phyloP scores from a whole-genome alignment of 768 basidiomycete species.

The Tulasnella sp. region DNA sequence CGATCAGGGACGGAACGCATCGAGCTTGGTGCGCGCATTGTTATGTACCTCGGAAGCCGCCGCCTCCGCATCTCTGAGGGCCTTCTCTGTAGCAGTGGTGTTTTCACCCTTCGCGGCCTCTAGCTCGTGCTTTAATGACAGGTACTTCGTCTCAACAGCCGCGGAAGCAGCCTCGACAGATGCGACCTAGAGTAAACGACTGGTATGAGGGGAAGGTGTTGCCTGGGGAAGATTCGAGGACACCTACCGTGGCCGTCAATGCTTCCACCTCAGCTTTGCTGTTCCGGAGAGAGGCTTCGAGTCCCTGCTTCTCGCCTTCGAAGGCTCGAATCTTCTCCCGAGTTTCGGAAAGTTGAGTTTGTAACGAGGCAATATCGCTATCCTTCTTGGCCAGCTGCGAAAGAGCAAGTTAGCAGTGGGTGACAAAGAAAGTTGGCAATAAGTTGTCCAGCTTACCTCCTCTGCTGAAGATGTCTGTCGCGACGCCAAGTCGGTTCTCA shows the following conservation, averaged over 20 bases:
- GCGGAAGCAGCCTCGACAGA: background rate
- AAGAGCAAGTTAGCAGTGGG: background rate
- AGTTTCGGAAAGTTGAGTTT: slow-evolving; percentile 1
- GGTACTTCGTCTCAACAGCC: slow-evolving; percentile 1
- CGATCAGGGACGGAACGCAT: background rate
- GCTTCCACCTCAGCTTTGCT: background rate
- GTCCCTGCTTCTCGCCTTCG: background rate
- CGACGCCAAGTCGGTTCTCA: background rate
- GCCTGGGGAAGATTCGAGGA: too few relatives aligned
- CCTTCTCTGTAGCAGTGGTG: background rate
- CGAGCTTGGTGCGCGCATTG: background rate
- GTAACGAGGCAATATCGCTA: background rate
- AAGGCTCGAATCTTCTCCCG: background rate
- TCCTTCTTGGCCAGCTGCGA: background rate
- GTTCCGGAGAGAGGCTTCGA: background rate
- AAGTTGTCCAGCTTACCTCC: background rate
- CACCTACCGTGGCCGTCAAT: background rate
- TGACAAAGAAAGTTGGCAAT: background rate
- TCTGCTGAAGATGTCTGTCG: background rate
- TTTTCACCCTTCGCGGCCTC: background rate
- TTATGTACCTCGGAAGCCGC: slow-evolving; percentile 8
- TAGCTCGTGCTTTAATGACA: background rate
- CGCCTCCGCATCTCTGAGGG: background rate
- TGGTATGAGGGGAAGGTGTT: too few relatives aligned
- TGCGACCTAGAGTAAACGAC: background rate